A percentile compares a stretch with the other conserved stretches of the same genome.
Evolutionary conservation across 768 basidiomycete species (phyloP).

Genomic region (Leccinellum rugosiceps): DNA sequence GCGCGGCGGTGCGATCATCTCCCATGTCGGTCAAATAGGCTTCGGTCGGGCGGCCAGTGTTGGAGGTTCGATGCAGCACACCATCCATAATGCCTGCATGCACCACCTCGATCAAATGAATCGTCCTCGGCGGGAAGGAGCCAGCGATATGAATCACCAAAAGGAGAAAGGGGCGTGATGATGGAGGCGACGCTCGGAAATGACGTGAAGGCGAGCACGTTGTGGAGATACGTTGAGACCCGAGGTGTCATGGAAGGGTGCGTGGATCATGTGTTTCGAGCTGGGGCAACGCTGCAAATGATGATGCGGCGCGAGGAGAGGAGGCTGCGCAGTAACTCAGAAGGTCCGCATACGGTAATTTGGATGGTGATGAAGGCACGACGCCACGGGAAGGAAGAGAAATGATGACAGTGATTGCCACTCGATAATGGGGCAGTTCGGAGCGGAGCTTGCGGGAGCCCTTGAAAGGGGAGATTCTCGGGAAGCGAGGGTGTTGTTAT

Average conservation of each 20-base stretch:
- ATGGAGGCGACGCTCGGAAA: slow-evolving; percentile 18
- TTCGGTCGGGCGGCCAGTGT: neutral
- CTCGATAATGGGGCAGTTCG: slow-evolving; percentile 8
- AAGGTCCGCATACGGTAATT: slow-evolving; percentile 11
- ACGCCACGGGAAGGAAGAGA: slow-evolving; percentile 13
- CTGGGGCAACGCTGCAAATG: slow-evolving; percentile 20
- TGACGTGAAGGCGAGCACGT: slow-evolving; percentile 17
- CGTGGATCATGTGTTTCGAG: slow-evolving; percentile 26
- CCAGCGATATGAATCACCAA: neutral
- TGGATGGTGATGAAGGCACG: slow-evolving; percentile 10
- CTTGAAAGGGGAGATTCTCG: slow-evolving; percentile 2
- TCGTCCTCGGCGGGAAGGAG: neutral
- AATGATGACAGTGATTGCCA: slow-evolving; percentile 6
- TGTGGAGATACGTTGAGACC: slow-evolving; percentile 5
- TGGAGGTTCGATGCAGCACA: neutral
- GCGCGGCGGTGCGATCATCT: slow-evolving; percentile 1
- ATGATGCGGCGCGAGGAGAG: slow-evolving; percentile 13
- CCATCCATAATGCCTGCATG: neutral
- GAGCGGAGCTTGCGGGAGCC: slow-evolving; percentile 21
- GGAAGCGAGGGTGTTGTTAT: slow-evolving; percentile 7
- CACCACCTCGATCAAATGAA: neutral
- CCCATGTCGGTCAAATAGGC: slow-evolving; percentile 5
- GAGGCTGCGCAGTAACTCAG: slow-evolving; percentile 20
- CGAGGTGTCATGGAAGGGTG: slow-evolving; percentile 14
- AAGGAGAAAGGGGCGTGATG: slow-evolving; percentile 3